Percentiles rank a stretch among this genome's conserved stretches.
Evolutionary conservation across 2,329 filamentous ascomycete species (phyloP).

Genomic region (Hirsutella minnesotensis): DNA sequence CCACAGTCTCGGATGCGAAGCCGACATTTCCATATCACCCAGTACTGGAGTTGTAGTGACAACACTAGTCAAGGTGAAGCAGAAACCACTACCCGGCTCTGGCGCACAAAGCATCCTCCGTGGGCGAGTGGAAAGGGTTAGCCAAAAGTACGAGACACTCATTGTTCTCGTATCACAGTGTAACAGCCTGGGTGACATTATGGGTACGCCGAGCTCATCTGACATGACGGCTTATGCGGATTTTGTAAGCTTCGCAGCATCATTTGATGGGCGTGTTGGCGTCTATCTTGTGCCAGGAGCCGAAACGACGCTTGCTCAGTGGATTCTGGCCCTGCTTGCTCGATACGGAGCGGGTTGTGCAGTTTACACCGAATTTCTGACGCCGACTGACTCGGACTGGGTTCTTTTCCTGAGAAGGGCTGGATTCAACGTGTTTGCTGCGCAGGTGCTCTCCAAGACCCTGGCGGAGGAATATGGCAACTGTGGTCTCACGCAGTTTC

Average conservation of each 20-base stretch:
- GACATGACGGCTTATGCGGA: constrained; percentile 34
- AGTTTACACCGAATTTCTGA: constrained; percentile 20
- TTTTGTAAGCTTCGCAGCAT: constrained; percentile 36
- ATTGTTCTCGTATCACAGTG: constrained; percentile 55
- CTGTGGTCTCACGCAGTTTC: constrained; percentile 17
- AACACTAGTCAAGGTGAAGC: constrained; percentile 59
- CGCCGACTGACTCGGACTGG: constrained; percentile 29
- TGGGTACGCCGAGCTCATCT: constrained; percentile 22
- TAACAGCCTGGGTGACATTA: constrained; percentile 27
- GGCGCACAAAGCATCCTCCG: constrained; percentile 34
- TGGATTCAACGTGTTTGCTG: constrained; percentile 24
- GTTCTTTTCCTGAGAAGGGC: constrained; percentile 21
- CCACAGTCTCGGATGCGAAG: constrained; percentile 39
- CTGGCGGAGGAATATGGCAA: constrained; percentile 14
- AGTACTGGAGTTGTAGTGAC: constrained; percentile 58
- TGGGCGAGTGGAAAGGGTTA: constrained; percentile 39
- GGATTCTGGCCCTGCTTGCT: constrained; percentile 41
- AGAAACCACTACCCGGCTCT: constrained; percentile 50
- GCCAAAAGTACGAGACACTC: constrained; percentile 53
- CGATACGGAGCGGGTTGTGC: constrained; percentile 22
- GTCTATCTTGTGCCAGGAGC: constrained; percentile 39
- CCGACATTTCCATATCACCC: constrained; percentile 63
- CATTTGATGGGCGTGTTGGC: constrained; percentile 24
- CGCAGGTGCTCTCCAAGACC: constrained; percentile 18
- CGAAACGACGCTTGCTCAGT: constrained; percentile 35